A percentile compares a stretch with the other conserved stretches of the same genome.
Evolutionary conservation across 768 basidiomycete genomes (phyloP).

Genomic region (Trametes coccinea): DNA sequence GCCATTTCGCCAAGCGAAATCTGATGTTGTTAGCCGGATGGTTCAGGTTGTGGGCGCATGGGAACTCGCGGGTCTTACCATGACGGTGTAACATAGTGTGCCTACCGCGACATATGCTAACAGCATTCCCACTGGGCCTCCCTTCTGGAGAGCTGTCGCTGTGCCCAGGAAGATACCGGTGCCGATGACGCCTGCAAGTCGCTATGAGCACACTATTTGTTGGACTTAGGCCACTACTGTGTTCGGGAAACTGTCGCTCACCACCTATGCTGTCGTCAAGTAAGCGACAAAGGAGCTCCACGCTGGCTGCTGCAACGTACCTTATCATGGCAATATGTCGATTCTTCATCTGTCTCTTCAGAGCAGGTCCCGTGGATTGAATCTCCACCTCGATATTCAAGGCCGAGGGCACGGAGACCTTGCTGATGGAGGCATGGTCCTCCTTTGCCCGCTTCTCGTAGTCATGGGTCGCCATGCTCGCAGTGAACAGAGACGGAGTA

Average conservation of each 20-base stretch:
- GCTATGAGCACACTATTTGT: neutral
- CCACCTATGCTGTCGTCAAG: conserved; percentile 27
- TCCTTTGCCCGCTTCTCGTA: conserved; percentile 1
- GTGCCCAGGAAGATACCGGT: conserved; percentile 60
- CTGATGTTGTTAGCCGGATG: neutral
- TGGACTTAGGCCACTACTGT: too few relatives aligned
- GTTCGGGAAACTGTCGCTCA: neutral
- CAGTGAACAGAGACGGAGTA: too few relatives aligned
- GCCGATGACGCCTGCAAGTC: conserved; percentile 39
- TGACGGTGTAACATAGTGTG: conserved; percentile 38
- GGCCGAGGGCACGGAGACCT: neutral
- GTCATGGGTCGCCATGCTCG: neutral
- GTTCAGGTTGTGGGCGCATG: neutral
- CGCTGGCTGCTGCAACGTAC: neutral
- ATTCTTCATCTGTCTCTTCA: conserved; percentile 34
- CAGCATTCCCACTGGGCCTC: conserved; percentile 50
- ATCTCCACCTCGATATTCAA: conserved; percentile 8
- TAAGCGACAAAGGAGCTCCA: neutral
- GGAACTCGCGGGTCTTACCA: conserved; percentile 31
- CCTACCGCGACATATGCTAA: conserved; percentile 42
- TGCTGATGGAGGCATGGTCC: neutral
- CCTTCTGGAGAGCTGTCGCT: conserved; percentile 43
- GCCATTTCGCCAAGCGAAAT: conserved; percentile 47
- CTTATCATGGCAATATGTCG: conserved; percentile 37
- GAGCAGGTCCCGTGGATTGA: neutral